Evolutionary conservation across 1,284 basidiomycete species (phyloP).

Genomic region (Xerocomus cyaneibrunnescens): DNA sequence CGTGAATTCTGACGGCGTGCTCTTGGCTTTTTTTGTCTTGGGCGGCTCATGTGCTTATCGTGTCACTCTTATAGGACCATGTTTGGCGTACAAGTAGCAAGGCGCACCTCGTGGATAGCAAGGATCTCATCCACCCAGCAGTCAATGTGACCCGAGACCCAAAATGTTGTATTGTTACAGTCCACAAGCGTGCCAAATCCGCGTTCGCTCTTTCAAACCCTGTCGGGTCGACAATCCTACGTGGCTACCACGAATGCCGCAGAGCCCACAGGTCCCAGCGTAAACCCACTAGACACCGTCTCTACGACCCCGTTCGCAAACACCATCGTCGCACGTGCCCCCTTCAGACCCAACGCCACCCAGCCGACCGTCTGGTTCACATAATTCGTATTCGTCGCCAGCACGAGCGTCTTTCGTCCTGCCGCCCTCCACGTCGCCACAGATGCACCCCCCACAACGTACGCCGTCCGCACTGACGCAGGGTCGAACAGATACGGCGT

Average conservation of each 20-base stretch:
- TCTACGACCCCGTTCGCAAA: slow-evolving; percentile 21
- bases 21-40: background rate
- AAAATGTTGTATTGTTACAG: no score
- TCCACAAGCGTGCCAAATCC: no score
- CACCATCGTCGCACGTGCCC: background rate
- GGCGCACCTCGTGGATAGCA: no score
- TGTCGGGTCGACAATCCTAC: background rate
- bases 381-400: slow-evolving; percentile 46
- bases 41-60: background rate
- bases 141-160: no score
- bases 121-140: no score
- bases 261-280: background rate
- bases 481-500: slow-evolving; percentile 42
- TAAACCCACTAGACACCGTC: background rate
- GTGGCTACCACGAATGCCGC: background rate
- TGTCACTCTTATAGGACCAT: background rate
- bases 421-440: slow-evolving; percentile 41
- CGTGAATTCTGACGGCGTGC: background rate
- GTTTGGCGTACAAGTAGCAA: no score
- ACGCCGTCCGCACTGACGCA: slow-evolving; percentile 28
- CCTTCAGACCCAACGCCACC: slow-evolving; percentile 17
- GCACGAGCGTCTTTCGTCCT: slow-evolving; percentile 35
- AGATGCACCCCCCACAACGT: slow-evolving; percentile 36
- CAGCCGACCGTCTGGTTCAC: slow-evolving; percentile 26
- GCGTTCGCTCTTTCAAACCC: background rate